Percentiles rank a stretch among this genome's conserved stretches.
Conservation (phyloP, 2,329 filamentous ascomycete genomes). For the Chlorencoelia australis region DNA sequence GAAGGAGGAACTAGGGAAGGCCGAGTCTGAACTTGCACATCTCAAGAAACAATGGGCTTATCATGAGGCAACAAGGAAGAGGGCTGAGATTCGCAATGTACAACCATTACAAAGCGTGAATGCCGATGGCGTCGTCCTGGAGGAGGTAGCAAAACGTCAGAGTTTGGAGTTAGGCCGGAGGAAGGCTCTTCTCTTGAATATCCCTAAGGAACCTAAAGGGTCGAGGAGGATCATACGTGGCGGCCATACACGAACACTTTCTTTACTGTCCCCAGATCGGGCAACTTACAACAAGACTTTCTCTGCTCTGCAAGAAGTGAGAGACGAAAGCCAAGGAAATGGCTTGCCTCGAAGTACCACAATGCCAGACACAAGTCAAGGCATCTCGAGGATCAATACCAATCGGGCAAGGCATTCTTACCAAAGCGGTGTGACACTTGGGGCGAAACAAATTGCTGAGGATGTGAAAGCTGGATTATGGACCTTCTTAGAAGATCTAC, state of each 20-base stretch:
- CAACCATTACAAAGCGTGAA: slow-evolving; percentile 49
- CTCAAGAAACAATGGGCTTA: slow-evolving; percentile 78
- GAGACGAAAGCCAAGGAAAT: slow-evolving; percentile 22
- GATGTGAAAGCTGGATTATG: slow-evolving; percentile 84
- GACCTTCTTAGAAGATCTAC: slow-evolving; percentile 91
- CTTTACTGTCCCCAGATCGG: slow-evolving; percentile 60
- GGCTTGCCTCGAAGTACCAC: slow-evolving; percentile 17
- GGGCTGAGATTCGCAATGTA: slow-evolving; percentile 50
- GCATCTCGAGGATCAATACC: slow-evolving; percentile 18
- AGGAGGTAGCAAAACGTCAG: slow-evolving; percentile 18
- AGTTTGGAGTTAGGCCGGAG: slow-evolving; percentile 61
- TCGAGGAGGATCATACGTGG: slow-evolving; percentile 58
- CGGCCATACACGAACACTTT: slow-evolving; percentile 56
- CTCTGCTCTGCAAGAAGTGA: slow-evolving; percentile 27
- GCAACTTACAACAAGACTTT: slow-evolving; percentile 19
- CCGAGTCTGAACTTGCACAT: slow-evolving; percentile 63
- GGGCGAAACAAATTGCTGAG: slow-evolving; percentile 35
- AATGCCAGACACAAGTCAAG: slow-evolving; percentile 25
- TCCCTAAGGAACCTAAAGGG: slow-evolving; percentile 22
- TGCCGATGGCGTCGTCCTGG: slow-evolving; percentile 14
- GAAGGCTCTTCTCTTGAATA: slow-evolving; percentile 51
- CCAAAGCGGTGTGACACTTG: slow-evolving; percentile 23
- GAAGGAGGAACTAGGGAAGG: slow-evolving; percentile 75
- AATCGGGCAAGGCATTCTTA: slow-evolving; percentile 25
- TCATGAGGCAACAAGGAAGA: slow-evolving; percentile 69